These are phyloP conservation scores for Talaromyces sp. DNA, from an alignment of 2,329 filamentous ascomycete species.

Conservation along the genomic window DNA sequence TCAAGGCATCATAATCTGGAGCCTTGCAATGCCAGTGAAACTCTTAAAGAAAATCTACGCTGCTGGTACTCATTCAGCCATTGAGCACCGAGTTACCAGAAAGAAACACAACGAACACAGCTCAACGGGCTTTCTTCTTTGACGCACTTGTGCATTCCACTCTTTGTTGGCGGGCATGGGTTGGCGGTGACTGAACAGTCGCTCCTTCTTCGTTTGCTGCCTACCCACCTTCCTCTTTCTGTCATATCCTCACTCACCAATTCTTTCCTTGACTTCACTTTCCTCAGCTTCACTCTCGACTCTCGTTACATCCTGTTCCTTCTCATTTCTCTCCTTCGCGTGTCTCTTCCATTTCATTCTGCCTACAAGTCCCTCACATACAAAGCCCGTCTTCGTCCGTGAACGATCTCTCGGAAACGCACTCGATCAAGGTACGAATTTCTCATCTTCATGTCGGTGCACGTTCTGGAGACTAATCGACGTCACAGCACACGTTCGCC, in stretches of 20 bases:
- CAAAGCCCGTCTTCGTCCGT: neutral
- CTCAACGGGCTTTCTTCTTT: neutral
- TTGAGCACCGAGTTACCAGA: neutral
- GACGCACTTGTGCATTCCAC: neutral
- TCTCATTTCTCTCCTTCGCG: neutral
- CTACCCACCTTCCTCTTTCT: neutral
- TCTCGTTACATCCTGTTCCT: neutral
- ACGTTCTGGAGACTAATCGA: neutral
- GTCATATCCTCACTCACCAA: neutral
- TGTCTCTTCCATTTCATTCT: neutral
- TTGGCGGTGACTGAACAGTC: neutral
- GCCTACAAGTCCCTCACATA: neutral
- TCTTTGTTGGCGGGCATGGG: neutral
- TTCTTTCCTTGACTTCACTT: neutral
- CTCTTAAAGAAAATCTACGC: neutral
- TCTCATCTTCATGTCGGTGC: neutral
- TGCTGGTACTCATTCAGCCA: neutral
- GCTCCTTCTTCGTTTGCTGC: neutral
- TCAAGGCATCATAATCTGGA: neutral
- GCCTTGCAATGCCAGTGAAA: neutral
- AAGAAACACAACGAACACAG: neutral
- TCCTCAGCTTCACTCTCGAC: neutral
- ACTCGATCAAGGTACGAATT: neutral
- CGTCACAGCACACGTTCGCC: neutral
- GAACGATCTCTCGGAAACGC: neutral